Conservation (phyloP, 768 basidiomycete genomes). For the Termitomyces sp. region DNA sequence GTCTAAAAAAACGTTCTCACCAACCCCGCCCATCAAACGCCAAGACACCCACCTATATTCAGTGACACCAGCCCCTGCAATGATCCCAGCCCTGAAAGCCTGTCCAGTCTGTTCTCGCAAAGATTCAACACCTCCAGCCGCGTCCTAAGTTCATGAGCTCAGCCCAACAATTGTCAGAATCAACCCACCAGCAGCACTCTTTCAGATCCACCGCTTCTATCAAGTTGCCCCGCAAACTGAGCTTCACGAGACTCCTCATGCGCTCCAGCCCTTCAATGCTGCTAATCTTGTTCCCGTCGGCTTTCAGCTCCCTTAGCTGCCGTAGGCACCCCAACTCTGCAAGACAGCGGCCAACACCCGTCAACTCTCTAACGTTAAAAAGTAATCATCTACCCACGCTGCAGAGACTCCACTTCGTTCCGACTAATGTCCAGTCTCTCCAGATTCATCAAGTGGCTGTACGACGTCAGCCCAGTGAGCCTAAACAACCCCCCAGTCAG, state of each 20-base stretch:
- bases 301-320: slow-evolving; percentile 83
- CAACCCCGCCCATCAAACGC: not conserved
- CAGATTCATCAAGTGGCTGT: slow-evolving; percentile 78
- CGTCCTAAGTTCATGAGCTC: slow-evolving; percentile 29
- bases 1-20: slow-evolving; percentile 35
- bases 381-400: slow-evolving; percentile 50
- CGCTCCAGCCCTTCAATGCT: slow-evolving; percentile 71
- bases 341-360: not conserved
- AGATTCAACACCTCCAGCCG: slow-evolving; percentile 80
- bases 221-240: slow-evolving; percentile 74
- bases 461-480: slow-evolving; percentile 83
- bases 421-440: slow-evolving; percentile 87
- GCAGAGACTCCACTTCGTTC: slow-evolving; percentile 85
- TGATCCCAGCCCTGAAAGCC: slow-evolving; percentile 53
- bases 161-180: slow-evolving; percentile 12
- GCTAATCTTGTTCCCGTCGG: slow-evolving; percentile 79
- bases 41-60: slow-evolving; percentile 69
- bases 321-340: slow-evolving; percentile 79
- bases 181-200: slow-evolving; percentile 60
- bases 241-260: slow-evolving; percentile 77
- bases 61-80: slow-evolving; percentile 62
- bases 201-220: slow-evolving; percentile 58
- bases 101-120: slow-evolving; percentile 64
- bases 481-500: slow-evolving; percentile 27
- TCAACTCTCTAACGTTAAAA: not conserved